phyloP scores from a whole-genome alignment of 257 asterid species.

The Fraxinus pennsylvanica region DNA sequence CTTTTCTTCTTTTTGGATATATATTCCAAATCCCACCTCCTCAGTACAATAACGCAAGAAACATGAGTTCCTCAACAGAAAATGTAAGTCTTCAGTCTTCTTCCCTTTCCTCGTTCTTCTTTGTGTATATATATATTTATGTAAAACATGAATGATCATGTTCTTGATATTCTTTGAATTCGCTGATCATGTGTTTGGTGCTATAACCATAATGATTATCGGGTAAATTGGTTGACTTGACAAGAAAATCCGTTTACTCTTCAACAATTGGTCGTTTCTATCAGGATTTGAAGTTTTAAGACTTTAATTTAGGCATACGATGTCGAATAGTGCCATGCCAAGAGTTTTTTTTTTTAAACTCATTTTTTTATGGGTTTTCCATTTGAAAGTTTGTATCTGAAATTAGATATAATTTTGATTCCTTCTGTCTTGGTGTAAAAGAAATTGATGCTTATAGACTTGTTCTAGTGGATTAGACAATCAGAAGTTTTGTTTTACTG shows the following conservation, averaged over 20 bases:
- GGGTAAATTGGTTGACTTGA: background rate
- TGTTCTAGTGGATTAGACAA: background rate
- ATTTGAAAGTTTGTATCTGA: background rate
- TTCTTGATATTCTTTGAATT: background rate
- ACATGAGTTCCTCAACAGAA: constrained; percentile 1
- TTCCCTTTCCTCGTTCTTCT: background rate
- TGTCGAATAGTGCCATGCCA: background rate
- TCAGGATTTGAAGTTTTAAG: background rate
- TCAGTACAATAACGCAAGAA: background rate
- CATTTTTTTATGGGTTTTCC: background rate
- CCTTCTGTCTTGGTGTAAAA: background rate
- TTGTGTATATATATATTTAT: background rate
- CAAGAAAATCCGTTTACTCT: background rate
- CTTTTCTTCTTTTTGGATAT: too few relatives aligned
- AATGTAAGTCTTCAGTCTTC: constrained; percentile 15
- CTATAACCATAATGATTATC: background rate
- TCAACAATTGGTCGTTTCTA: background rate
- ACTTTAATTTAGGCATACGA: background rate
- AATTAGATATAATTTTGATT: background rate
- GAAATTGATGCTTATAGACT: background rate
- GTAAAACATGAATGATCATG: background rate
- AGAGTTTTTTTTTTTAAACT: background rate
- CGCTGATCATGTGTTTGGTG: background rate
- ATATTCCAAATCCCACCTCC: background rate
- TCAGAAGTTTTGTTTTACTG: background rate